Percentiles rank a stretch among this genome's conserved stretches.
Evolutionary conservation across 2,329 filamentous ascomycete genomes (phyloP).

Genomic region (Penicillium italicum): DNA sequence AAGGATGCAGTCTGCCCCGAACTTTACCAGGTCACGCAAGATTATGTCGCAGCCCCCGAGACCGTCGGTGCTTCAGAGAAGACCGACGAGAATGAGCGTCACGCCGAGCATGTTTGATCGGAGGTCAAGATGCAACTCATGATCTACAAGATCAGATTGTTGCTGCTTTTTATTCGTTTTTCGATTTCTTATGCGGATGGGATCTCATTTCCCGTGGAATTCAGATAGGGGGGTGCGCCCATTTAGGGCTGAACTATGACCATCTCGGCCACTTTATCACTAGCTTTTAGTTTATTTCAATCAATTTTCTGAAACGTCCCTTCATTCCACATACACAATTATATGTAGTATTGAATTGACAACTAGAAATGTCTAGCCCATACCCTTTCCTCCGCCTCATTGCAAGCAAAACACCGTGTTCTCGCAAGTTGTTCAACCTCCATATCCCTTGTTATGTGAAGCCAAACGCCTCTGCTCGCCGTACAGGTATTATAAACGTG

Average conservation of each 20-base stretch:
- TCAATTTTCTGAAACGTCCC: not conserved
- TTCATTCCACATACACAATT: not conserved
- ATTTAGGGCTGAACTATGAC: constrained; percentile 1
- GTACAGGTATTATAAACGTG: constrained; percentile 59
- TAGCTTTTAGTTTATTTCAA: not conserved
- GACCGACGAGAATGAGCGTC: not conserved
- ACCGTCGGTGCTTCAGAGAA: not conserved
- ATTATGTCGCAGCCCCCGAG: not conserved
- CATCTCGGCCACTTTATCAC: not conserved
- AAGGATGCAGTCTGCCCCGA: constrained; percentile 48
- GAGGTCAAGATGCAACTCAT: not conserved
- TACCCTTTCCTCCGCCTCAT: constrained; percentile 13
- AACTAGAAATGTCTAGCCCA: constrained; percentile 7
- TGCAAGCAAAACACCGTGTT: constrained; percentile 1
- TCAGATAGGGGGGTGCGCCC: not conserved
- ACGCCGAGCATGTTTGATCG: not conserved
- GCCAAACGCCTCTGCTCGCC: constrained; percentile 59
- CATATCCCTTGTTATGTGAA: constrained; percentile 66
- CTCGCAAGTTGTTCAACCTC: constrained; percentile 39
- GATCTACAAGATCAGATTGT: not conserved
- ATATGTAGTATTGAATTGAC: not conserved
- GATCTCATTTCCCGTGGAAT: not conserved
- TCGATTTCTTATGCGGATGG: not conserved
- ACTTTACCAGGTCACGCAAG: constrained; percentile 40
- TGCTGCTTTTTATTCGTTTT: not conserved